Evolutionary conservation across 2,329 filamentous ascomycete species (phyloP).

Genomic region (Fusarium austroafricanum): DNA sequence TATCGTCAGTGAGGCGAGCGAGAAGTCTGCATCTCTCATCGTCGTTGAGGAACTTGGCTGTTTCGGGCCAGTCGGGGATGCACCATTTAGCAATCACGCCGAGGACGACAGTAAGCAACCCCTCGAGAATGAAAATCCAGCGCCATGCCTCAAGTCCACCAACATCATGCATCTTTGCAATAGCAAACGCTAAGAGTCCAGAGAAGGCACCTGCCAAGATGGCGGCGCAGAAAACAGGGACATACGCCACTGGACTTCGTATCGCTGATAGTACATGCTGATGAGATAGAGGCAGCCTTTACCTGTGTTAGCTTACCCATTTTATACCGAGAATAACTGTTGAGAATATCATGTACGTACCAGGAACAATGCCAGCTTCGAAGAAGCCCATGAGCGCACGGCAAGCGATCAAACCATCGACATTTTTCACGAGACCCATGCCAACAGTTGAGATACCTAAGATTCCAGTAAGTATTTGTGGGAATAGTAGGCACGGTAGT

Average conservation of each 20-base stretch:
- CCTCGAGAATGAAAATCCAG: slow-evolving; percentile 75
- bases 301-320: background rate
- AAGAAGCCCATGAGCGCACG: background rate
- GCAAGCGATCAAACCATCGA: background rate
- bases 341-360: too few species aligned
- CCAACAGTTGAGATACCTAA: background rate
- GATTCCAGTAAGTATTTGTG: too few species aligned
- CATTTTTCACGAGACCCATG: background rate
- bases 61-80: slow-evolving; percentile 84
- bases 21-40: slow-evolving; percentile 78
- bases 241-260: slow-evolving; percentile 19
- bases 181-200: background rate
- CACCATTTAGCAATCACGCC: slow-evolving; percentile 75
- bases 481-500: too few species aligned
- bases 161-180: slow-evolving; percentile 17
- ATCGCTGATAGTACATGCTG: slow-evolving; percentile 16
- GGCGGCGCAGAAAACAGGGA: slow-evolving; percentile 1
- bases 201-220: slow-evolving; percentile 1
- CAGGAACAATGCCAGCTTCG: slow-evolving; percentile 1
- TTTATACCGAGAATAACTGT: too few species aligned
- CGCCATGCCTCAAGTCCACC: slow-evolving; percentile 12
- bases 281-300: slow-evolving; percentile 9
- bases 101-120: slow-evolving; percentile 74
- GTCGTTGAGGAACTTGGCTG: slow-evolving; percentile 78
- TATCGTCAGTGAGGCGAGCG: slow-evolving; percentile 64